Conservation (phyloP, 805 yeast species). For the Lachancea kluyveri region DNA sequence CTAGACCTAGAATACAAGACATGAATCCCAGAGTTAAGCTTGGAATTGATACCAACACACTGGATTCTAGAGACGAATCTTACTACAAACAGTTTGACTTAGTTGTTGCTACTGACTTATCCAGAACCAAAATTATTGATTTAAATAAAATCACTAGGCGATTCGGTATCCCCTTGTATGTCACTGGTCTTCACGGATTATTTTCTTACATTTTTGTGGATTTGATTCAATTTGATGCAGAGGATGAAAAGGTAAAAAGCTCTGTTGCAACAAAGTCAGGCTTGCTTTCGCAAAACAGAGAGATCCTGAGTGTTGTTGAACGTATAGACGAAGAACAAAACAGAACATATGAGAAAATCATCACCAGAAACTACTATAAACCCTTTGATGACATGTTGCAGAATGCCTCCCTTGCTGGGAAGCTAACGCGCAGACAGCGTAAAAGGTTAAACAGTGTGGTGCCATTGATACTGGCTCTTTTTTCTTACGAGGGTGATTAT, state of each 20-base stretch:
- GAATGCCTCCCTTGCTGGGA: constrained; percentile 34
- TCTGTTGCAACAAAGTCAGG: constrained; percentile 48
- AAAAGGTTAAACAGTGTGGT: constrained; percentile 28
- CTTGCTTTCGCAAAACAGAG: constrained; percentile 36
- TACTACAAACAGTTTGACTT: constrained; percentile 57
- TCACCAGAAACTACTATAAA: constrained; percentile 34
- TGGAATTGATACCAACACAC: constrained; percentile 33
- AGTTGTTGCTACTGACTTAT: constrained; percentile 68
- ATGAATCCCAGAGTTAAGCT: constrained; percentile 76
- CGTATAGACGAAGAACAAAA: constrained; percentile 32
- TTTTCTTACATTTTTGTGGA: constrained; percentile 81
- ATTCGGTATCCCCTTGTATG: constrained; percentile 58
- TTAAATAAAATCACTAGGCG: constrained; percentile 55
- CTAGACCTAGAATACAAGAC: constrained; percentile 52
- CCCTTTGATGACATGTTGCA: constrained; percentile 33
- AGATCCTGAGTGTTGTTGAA: constrained; percentile 34
- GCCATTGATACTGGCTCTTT: constrained; percentile 53
- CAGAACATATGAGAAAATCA: constrained; percentile 31
- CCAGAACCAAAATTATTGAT: constrained; percentile 32
- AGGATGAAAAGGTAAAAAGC: constrained; percentile 45
- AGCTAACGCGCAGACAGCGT: constrained; percentile 25
- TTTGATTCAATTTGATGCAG: constrained; percentile 55
- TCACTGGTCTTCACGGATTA: constrained; percentile 67
- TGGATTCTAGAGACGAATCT: constrained; percentile 18
- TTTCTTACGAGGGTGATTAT: constrained; percentile 36